Evolutionary conservation across 345 rosid genomes (phyloP).

Genomic region (Linum tenue): DNA sequence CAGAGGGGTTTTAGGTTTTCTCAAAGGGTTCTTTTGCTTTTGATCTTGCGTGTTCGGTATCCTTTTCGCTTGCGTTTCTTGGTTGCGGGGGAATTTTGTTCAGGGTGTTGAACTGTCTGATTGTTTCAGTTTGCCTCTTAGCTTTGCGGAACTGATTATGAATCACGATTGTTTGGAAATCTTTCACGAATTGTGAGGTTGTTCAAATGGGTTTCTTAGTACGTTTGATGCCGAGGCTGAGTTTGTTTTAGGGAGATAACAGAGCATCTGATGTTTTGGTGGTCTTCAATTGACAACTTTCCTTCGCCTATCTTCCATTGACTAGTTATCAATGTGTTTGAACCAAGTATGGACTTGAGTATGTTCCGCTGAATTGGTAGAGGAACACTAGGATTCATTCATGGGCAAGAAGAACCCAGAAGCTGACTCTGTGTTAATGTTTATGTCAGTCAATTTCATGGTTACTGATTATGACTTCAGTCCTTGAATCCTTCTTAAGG

Average conservation of each 20-base stretch:
- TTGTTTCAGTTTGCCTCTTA: neutral
- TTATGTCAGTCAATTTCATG: no score
- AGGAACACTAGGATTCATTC: no score
- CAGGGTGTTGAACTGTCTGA: neutral
- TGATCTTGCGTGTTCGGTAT: neutral
- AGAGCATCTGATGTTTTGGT: neutral
- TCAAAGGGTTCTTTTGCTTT: neutral
- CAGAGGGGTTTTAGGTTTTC: neutral
- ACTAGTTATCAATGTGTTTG: neutral
- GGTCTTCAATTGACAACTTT: neutral
- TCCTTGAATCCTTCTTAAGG: no score
- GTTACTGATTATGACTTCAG: no score
- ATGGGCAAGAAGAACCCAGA: no score
- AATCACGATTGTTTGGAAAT: neutral
- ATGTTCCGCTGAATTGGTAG: no score
- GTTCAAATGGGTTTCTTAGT: neutral
- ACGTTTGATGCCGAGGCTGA: neutral
- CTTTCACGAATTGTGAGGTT: neutral
- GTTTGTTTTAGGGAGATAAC: neutral
- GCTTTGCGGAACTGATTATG: neutral
- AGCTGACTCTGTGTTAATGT: no score
- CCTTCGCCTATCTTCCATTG: neutral
- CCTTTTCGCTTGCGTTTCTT: neutral
- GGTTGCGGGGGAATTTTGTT: neutral
- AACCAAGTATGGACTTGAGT: no score